Evolutionary conservation across 805 yeast species (phyloP).

Genomic region (Yarrowia porcina): DNA sequence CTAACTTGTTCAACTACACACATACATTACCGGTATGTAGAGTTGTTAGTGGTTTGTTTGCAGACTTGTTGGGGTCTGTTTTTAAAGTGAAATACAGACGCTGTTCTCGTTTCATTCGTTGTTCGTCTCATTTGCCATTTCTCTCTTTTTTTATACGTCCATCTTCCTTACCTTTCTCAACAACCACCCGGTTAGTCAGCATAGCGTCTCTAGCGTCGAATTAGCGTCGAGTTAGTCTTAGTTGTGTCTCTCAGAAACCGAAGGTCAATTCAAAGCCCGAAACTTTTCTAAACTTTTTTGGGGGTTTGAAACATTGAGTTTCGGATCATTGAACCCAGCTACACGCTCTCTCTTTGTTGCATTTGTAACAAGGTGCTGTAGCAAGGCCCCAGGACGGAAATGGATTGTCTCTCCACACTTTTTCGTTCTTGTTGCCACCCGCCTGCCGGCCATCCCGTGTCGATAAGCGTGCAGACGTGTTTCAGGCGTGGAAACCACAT

Average conservation of each 20-base stretch:
- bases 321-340: neutral
- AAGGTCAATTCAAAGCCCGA: slow-evolving; percentile 13
- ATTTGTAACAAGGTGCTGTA: neutral
- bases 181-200: no score
- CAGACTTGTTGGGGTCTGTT: no score
- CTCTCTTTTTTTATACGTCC: neutral
- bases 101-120: no score
- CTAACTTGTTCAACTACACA: no score
- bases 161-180: neutral
- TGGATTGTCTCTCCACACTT: neutral
- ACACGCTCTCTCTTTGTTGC: neutral
- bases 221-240: no score
- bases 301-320: neutral
- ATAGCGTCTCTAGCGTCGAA: no score
- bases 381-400: neutral
- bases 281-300: neutral
- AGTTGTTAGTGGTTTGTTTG: no score
- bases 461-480: neutral
- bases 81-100: no score
- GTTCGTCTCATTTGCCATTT: no score
- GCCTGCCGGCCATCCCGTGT: neutral
- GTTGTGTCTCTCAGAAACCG: no score
- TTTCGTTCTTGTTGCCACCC: neutral
- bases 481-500: neutral
- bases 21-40: no score